Evolutionary conservation across 2,329 filamentous ascomycete genomes (phyloP).

Genomic region (Diaporthe nobilis): DNA sequence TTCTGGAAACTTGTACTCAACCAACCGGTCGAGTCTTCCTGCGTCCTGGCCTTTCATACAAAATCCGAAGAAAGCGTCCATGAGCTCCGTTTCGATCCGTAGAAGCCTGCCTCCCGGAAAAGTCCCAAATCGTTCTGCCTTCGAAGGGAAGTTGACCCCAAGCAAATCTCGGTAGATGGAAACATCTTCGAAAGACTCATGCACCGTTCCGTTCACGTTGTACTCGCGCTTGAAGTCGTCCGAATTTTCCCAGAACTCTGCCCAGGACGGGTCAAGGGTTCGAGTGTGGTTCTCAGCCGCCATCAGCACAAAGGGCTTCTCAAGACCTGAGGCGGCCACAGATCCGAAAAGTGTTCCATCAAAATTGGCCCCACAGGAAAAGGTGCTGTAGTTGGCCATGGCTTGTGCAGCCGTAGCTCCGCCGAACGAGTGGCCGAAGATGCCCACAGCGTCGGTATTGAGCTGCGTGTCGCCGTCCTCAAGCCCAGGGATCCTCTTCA

Average conservation of each 20-base stretch:
- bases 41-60: background rate
- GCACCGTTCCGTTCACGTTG: background rate
- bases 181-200: background rate
- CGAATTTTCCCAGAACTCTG: background rate
- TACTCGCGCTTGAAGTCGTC: background rate
- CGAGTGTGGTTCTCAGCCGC: background rate
- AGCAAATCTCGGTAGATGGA: background rate
- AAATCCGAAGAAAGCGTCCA: slow-evolving; percentile 16
- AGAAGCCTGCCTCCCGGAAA: background rate
- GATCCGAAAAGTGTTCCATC: background rate
- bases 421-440: slow-evolving; percentile 19
- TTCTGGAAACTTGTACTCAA: background rate
- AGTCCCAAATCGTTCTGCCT: background rate
- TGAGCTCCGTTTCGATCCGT: slow-evolving; percentile 6
- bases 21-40: background rate
- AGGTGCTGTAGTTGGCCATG: background rate
- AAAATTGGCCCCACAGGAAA: background rate
- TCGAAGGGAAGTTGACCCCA: background rate
- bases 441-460: background rate
- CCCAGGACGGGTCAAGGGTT: background rate
- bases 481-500: background rate
- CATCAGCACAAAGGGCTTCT: background rate
- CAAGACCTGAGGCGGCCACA: background rate
- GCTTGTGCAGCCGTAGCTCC: slow-evolving; percentile 19
- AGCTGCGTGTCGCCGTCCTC: background rate